Evolutionary conservation across 2,329 filamentous ascomycete genomes (phyloP).

Genomic region (Alternaria rosae): DNA sequence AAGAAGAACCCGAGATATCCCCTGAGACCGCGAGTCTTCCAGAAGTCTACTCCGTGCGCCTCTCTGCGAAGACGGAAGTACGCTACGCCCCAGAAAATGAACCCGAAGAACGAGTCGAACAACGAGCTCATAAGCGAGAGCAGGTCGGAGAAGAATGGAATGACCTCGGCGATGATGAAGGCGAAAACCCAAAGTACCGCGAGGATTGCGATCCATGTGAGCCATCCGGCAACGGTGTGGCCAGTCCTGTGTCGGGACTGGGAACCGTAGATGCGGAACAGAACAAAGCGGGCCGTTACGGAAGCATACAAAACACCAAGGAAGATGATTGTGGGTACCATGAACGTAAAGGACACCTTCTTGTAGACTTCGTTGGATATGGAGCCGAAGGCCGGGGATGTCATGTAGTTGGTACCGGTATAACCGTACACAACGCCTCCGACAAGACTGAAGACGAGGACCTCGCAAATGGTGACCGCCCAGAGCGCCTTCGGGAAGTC

Average conservation of each 20-base stretch:
- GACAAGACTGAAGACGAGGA: conserved; percentile 84
- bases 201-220: conserved; percentile 77
- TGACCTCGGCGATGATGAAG: conserved; percentile 90
- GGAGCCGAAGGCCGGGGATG: conserved; percentile 84
- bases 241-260: conserved; percentile 79
- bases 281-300: conserved; percentile 87
- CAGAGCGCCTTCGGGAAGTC: conserved; percentile 95
- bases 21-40: conserved; percentile 61
- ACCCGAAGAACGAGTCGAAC: conserved; percentile 92
- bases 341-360: conserved; percentile 91
- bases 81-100: conserved; percentile 91
- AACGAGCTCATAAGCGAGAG: conserved; percentile 82
- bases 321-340: conserved; percentile 95
- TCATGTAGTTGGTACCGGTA: conserved; percentile 89
- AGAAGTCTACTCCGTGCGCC: conserved; percentile 64
- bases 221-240: conserved; percentile 85
- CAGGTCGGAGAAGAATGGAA: conserved; percentile 86
- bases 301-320: conserved; percentile 89
- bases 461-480: conserved; percentile 86
- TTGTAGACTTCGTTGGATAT: conserved; percentile 77
- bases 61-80: conserved; percentile 78
- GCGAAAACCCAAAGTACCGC: conserved; percentile 81
- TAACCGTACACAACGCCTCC: conserved; percentile 85
- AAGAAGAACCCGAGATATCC: conserved; percentile 65
- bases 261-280: conserved; percentile 81